A percentile compares a stretch with the other conserved stretches of the same genome.
Evolutionary conservation across 495 filamentous ascomycete species (phyloP).

Genomic region (Neurospora tetraspora): DNA sequence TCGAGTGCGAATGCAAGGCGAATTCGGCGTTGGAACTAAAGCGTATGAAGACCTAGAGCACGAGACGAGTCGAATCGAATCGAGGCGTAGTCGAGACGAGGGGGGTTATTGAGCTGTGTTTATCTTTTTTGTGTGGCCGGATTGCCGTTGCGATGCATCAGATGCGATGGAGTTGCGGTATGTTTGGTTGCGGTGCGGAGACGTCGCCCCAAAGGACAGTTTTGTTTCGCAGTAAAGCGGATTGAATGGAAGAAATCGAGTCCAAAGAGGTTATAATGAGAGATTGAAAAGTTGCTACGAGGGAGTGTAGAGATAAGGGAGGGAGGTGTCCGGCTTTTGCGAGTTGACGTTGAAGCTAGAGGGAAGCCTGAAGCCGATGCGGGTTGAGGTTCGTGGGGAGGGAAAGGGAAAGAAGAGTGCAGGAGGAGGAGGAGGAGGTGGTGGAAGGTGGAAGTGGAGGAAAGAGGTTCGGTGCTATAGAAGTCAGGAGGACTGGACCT

Average conservation of each 20-base stretch:
- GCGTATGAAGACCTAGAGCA: neutral
- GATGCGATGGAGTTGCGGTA: neutral
- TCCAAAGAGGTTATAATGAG: slow-evolving; percentile 23
- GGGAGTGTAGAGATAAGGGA: slow-evolving; percentile 23
- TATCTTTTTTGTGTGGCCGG: neutral
- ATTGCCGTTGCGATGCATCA: neutral
- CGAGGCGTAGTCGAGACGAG: slow-evolving; percentile 3
- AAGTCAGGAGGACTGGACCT: neutral
- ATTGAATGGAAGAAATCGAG: slow-evolving; percentile 12
- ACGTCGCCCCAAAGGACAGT: slow-evolving; percentile 19
- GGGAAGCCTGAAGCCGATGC: slow-evolving; percentile 10
- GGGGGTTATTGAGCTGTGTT: neutral
- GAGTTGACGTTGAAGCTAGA: slow-evolving; percentile 4
- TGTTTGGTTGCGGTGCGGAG: slow-evolving; percentile 12
- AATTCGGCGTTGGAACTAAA: neutral
- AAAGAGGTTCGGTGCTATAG: neutral
- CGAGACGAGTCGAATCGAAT: neutral
- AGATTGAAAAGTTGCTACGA: slow-evolving; percentile 21
- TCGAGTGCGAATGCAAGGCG: slow-evolving; percentile 34
- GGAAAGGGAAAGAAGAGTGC: slow-evolving; percentile 18
- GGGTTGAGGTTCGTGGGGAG: neutral
- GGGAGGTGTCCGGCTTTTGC: slow-evolving; percentile 3
- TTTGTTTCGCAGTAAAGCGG: neutral
- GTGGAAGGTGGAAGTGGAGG: neutral
- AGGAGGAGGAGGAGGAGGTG: slow-evolving; percentile 12